These are phyloP conservation scores for Plantago ovata DNA, from an alignment of 257 asterid species.

Conservation along the genomic window DNA sequence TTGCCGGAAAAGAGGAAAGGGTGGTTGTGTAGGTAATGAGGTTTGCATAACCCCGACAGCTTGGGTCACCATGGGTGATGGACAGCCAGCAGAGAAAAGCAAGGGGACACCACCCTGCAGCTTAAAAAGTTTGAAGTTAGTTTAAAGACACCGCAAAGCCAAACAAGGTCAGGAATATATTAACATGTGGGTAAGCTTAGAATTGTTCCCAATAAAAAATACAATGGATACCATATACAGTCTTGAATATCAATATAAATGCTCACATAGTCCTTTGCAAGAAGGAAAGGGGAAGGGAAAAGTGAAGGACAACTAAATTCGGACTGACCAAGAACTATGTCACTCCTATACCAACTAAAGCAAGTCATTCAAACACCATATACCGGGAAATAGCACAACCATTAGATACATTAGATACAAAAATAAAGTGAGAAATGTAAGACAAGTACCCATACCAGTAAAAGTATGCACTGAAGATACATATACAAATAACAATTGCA, in stretches of 20 bases:
- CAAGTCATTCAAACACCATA: background rate
- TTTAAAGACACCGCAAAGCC: background rate
- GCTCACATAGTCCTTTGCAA: background rate
- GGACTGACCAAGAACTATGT: background rate
- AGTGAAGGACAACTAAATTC: background rate
- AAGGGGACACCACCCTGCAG: slow-evolving; percentile 46
- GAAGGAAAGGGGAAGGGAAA: too few species aligned
- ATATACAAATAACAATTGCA: too few species aligned
- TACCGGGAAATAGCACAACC: background rate
- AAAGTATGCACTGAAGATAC: too few species aligned
- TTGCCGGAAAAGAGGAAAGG: slow-evolving; percentile 45
- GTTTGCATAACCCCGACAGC: slow-evolving; percentile 47
- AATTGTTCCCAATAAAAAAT: background rate
- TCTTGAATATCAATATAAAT: background rate
- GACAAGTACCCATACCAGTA: background rate
- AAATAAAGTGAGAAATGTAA: background rate
- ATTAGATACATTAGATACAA: background rate
- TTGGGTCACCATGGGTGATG: slow-evolving; percentile 42
- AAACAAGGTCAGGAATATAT: background rate
- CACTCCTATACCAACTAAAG: background rate
- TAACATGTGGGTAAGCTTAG: background rate
- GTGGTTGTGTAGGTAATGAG: slow-evolving; percentile 44
- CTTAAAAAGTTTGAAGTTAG: slow-evolving; percentile 23
- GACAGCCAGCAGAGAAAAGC: slow-evolving; percentile 35
- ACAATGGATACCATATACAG: background rate